These are phyloP conservation scores for Camelina hispida DNA, from an alignment of 345 rosid species.

Conservation along the genomic window DNA sequence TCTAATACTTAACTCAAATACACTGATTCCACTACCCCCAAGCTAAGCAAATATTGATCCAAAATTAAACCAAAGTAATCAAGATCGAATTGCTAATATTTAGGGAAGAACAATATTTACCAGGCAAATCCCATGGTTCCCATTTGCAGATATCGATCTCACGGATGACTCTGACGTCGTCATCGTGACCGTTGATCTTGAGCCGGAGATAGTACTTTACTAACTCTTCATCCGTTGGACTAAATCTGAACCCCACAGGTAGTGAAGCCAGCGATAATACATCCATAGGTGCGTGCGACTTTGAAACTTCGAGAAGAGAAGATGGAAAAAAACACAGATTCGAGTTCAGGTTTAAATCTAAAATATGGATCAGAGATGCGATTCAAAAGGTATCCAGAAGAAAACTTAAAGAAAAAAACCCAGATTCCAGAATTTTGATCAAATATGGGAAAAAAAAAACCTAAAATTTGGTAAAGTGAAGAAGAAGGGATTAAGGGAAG, in stretches of 20 bases:
- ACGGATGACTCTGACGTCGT: constrained; percentile 63
- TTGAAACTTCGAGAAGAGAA: background rate
- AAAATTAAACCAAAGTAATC: background rate
- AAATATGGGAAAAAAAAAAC: background rate
- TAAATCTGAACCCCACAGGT: constrained; percentile 86
- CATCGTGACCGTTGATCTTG: constrained; percentile 71
- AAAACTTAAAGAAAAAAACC: background rate
- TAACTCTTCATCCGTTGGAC: constrained; percentile 90
- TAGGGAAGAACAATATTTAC: constrained; percentile 36
- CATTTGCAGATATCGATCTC: constrained; percentile 85
- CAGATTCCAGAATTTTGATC: constrained; percentile 33
- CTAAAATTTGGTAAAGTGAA: constrained; percentile 41
- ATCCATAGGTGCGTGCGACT: constrained; percentile 16
- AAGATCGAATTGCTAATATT: background rate
- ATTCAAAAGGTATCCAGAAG: constrained; percentile 32
- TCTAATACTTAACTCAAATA: background rate
- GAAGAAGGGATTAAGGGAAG: constrained; percentile 24
- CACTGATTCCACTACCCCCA: background rate
- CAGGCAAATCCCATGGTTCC: constrained; percentile 98
- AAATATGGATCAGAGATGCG: constrained; percentile 29
- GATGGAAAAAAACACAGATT: background rate
- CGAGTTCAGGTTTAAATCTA: background rate
- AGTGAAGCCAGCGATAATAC: constrained; percentile 59
- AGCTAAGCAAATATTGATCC: background rate
- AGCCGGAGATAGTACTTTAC: constrained; percentile 67